Percentiles rank a stretch among this genome's conserved stretches.
phyloP scores from a whole-genome alignment of 2,329 filamentous ascomycete genomes.

The Talaromyces pinophilus region DNA sequence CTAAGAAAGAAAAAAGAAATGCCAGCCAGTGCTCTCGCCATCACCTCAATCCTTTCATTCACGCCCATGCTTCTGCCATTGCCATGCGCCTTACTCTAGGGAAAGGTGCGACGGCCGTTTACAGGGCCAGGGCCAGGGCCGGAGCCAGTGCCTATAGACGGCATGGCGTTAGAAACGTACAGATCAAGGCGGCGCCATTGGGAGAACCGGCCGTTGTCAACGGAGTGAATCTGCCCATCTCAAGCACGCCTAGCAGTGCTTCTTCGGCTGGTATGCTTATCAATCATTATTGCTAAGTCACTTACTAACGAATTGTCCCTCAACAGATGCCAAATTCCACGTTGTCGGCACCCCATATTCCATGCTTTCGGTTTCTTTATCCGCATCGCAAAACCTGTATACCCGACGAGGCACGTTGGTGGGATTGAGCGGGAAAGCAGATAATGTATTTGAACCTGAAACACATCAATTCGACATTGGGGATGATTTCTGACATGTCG shows the following conservation, averaged over 20 bases:
- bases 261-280: slow-evolving; percentile 44
- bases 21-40: slow-evolving; percentile 7
- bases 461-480: not conserved
- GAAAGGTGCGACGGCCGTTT: slow-evolving; percentile 38
- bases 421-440: slow-evolving; percentile 82
- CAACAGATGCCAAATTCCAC: slow-evolving; percentile 86
- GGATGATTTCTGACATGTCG: slow-evolving; percentile 3
- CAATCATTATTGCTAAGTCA: not conserved
- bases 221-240: slow-evolving; percentile 41
- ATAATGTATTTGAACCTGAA: slow-evolving; percentile 65
- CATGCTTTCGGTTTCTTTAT: slow-evolving; percentile 87
- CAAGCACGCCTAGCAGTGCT: slow-evolving; percentile 41
- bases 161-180: slow-evolving; percentile 40
- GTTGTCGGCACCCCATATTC: slow-evolving; percentile 91
- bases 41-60: slow-evolving; percentile 12
- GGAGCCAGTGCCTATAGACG: slow-evolving; percentile 23
- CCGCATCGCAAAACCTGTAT: slow-evolving; percentile 90
- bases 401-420: slow-evolving; percentile 90
- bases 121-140: slow-evolving; percentile 37
- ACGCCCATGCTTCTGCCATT: slow-evolving; percentile 23
- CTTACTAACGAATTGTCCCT: not conserved
- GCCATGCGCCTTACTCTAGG: slow-evolving; percentile 41
- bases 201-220: slow-evolving; percentile 40
- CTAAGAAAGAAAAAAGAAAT: slow-evolving; percentile 9
- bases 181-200: slow-evolving; percentile 48